Evolutionary conservation across 2,329 filamentous ascomycete species (phyloP).

Genomic region (Alternaria ethzedia): DNA sequence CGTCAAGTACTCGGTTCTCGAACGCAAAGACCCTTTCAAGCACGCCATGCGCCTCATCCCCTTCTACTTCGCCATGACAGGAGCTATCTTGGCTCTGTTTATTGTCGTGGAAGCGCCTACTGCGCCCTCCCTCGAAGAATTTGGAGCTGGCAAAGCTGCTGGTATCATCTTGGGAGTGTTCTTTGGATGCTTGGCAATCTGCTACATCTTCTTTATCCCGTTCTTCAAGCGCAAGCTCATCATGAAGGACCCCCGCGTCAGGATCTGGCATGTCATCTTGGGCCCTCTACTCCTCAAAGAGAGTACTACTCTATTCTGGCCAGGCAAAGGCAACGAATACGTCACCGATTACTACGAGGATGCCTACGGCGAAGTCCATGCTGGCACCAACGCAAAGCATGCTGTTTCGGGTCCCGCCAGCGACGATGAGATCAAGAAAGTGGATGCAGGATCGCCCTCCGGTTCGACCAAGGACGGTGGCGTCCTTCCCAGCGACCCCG

Average conservation of each 20-base stretch:
- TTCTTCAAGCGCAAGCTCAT: slow-evolving; percentile 38
- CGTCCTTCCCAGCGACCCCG: slow-evolving; percentile 1
- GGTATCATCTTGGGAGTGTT: slow-evolving; percentile 39
- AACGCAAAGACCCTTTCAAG: slow-evolving; percentile 57
- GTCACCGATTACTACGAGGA: slow-evolving; percentile 52
- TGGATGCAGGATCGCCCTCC: slow-evolving; percentile 7
- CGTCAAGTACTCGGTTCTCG: slow-evolving; percentile 59
- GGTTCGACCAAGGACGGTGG: neutral
- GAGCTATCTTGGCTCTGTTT: slow-evolving; percentile 61
- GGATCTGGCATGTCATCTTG: slow-evolving; percentile 33
- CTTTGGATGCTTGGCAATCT: slow-evolving; percentile 25
- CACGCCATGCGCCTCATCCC: slow-evolving; percentile 58
- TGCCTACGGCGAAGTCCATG: slow-evolving; percentile 32
- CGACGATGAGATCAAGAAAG: slow-evolving; percentile 10
- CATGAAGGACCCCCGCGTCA: slow-evolving; percentile 31
- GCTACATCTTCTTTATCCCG: slow-evolving; percentile 38
- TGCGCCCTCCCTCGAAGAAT: slow-evolving; percentile 36
- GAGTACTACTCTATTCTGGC: slow-evolving; percentile 50
- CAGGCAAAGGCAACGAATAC: slow-evolving; percentile 45
- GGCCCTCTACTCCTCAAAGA: slow-evolving; percentile 52
- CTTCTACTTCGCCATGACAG: slow-evolving; percentile 58
- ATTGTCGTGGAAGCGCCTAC: slow-evolving; percentile 60
- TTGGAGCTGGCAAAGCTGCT: slow-evolving; percentile 36
- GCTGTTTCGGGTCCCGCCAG: neutral
- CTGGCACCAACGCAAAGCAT: slow-evolving; percentile 17